Percentiles rank a stretch among this genome's conserved stretches.
phyloP scores from a whole-genome alignment of 2,329 filamentous ascomycete genomes.

The Colletotrichum liaoningense region DNA sequence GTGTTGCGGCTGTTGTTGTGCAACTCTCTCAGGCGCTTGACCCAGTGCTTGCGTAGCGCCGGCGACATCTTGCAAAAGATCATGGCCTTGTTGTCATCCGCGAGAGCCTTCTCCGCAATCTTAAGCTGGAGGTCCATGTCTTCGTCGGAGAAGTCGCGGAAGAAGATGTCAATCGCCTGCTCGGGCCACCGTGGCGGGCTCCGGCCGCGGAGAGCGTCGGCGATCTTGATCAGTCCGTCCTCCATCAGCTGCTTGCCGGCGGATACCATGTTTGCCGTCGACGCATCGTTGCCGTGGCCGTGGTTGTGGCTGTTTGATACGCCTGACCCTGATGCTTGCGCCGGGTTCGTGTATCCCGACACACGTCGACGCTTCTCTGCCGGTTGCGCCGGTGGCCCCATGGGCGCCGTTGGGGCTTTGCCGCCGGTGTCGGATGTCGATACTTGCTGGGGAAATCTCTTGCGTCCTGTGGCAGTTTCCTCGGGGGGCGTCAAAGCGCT shows the following conservation, averaged over 20 bases:
- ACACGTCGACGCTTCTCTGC: constrained; percentile 50
- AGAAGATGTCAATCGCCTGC: constrained; percentile 69
- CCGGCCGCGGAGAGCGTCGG: constrained; percentile 54
- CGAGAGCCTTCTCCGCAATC: constrained; percentile 68
- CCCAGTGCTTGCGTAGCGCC: constrained; percentile 65
- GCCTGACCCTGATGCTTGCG: constrained; percentile 14
- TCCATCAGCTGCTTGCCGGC: constrained; percentile 45
- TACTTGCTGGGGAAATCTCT: constrained; percentile 48
- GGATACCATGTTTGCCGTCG: constrained; percentile 36
- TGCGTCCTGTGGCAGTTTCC: constrained; percentile 58
- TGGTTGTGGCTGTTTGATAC: constrained; percentile 34
- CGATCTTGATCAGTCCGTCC: constrained; percentile 46
- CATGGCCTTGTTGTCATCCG: constrained; percentile 70
- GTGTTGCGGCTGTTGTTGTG: constrained; percentile 45
- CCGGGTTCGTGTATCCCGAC: constrained; percentile 40
- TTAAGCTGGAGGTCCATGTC: constrained; percentile 69
- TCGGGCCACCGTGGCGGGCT: constrained; percentile 63
- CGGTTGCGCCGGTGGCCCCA: constrained; percentile 33
- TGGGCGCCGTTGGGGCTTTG: constrained; percentile 33
- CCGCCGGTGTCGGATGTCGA: constrained; percentile 15
- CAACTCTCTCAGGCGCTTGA: constrained; percentile 62
- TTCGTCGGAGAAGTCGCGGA: constrained; percentile 67
- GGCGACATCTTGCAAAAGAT: constrained; percentile 72
- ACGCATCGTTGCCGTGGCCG: constrained; percentile 45
- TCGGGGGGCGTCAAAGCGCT: constrained; percentile 67